Percentiles rank a stretch among this genome's conserved stretches.
Conservation (phyloP, 1,284 basidiomycete genomes). For the Apiotrichum brassicae region DNA sequence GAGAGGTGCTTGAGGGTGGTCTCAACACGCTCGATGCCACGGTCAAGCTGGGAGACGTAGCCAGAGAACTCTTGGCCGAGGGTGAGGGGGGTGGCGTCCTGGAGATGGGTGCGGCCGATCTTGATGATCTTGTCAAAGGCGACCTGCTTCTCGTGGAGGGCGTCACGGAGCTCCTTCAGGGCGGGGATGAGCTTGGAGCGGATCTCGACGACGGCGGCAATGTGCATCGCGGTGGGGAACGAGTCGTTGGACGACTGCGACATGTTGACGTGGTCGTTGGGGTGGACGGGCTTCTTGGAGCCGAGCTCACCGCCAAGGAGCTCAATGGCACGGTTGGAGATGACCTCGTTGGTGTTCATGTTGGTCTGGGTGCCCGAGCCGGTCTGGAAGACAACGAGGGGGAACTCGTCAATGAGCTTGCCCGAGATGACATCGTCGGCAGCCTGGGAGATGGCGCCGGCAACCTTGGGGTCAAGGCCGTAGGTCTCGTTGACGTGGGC, state of each 20-base stretch:
- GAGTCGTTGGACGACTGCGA: slow-evolving; percentile 99
- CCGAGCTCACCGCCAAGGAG: slow-evolving; percentile 92
- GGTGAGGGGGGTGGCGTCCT: slow-evolving; percentile 96
- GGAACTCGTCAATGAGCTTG: slow-evolving; percentile 91
- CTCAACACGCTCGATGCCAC: slow-evolving; percentile 82
- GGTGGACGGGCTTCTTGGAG: slow-evolving; percentile 95
- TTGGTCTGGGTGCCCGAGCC: slow-evolving; percentile 99
- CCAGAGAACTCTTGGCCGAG: slow-evolving; percentile 98
- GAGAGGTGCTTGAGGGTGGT: slow-evolving; percentile 78
- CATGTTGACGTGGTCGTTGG: slow-evolving; percentile 99
- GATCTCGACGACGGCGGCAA: slow-evolving; percentile 90
- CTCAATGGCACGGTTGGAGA: slow-evolving; percentile 97
- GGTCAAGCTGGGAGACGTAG: slow-evolving; percentile 90
- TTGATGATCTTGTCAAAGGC: slow-evolving; percentile 90
- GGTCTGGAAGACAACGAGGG: slow-evolving; percentile 98
- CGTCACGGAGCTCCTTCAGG: slow-evolving; percentile 72
- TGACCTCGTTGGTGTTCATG: slow-evolving; percentile 99
- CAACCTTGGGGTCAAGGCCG: slow-evolving; percentile 80
- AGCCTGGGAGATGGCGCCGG: slow-evolving; percentile 82
- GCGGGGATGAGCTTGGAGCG: slow-evolving; percentile 76
- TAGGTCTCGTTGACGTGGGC: slow-evolving; percentile 84
- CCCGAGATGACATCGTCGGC: slow-evolving; percentile 99
- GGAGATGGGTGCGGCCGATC: slow-evolving; percentile 95
- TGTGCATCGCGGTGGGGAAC: slow-evolving; percentile 99
- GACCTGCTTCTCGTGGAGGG: slow-evolving; percentile 73